Evolutionary conservation across 345 rosid genomes (phyloP).

Genomic region (Raphanus sativus): DNA sequence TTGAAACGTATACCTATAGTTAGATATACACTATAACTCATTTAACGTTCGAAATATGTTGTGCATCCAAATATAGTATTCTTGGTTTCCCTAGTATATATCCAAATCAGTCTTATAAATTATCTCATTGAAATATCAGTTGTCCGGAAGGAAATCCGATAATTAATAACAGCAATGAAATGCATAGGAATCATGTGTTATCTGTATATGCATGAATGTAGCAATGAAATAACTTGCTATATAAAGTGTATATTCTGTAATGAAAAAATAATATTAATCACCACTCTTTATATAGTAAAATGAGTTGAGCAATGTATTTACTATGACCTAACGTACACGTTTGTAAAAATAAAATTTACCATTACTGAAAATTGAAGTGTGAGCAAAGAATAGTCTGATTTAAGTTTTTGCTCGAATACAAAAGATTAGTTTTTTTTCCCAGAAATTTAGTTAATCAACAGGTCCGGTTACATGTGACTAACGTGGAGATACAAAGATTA

Average conservation of each 20-base stretch:
- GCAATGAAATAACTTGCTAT: background rate
- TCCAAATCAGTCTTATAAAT: too few relatives aligned
- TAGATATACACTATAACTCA: too few relatives aligned
- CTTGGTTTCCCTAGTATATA: too few relatives aligned
- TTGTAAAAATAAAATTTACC: background rate
- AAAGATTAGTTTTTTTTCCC: too few relatives aligned
- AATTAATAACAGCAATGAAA: too few relatives aligned
- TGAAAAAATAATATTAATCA: background rate
- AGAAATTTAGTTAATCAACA: background rate
- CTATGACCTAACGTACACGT: background rate
- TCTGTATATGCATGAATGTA: background rate
- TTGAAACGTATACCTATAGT: too few relatives aligned
- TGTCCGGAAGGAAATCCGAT: too few relatives aligned
- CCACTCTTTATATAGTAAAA: background rate
- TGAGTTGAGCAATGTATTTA: background rate
- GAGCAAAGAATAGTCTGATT: background rate
- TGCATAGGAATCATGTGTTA: too few relatives aligned
- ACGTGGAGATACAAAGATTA: background rate
- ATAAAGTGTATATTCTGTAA: background rate
- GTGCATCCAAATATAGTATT: too few relatives aligned
- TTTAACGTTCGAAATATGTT: too few relatives aligned
- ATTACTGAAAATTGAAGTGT: background rate
- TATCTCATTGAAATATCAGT: too few relatives aligned
- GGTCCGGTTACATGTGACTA: background rate
- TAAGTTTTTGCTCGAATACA: background rate